Percentiles rank a stretch among this genome's conserved stretches.
These are phyloP conservation scores for Schwanniomyces pseudopolymorphus DNA, from an alignment of 805 yeast species.

Conservation along the genomic window DNA sequence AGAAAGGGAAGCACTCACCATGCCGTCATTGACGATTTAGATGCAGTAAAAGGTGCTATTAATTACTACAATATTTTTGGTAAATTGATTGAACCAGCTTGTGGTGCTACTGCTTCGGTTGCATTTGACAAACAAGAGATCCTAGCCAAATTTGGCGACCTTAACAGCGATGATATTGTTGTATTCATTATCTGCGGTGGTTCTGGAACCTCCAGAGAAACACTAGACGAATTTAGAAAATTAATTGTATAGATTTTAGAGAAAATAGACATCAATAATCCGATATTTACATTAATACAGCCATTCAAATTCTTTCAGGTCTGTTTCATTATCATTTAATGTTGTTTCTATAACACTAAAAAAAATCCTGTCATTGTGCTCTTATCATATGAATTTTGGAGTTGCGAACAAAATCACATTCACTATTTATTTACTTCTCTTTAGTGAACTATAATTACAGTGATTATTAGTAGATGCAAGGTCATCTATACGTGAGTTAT, in stretches of 20 bases:
- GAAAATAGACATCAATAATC: neutral
- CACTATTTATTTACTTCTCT: neutral
- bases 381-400: conserved; percentile 2
- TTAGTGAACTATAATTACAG: neutral
- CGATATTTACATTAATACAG: too few relatives aligned
- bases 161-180: conserved; percentile 22
- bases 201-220: conserved; percentile 8
- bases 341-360: neutral
- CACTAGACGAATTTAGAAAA: conserved; percentile 3
- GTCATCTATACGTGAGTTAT: too few relatives aligned
- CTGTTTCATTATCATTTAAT: too few relatives aligned
- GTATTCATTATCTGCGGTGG: conserved; percentile 33
- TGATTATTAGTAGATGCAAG: neutral
- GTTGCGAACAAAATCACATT: neutral
- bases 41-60: conserved; percentile 21
- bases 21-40: conserved; percentile 22
- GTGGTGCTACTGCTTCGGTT: conserved; percentile 27
- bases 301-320: too few relatives aligned
- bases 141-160: conserved; percentile 12
- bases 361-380: neutral
- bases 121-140: conserved; percentile 13
- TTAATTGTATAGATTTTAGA: neutral
- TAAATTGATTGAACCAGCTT: conserved; percentile 30
- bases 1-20: conserved; percentile 14
- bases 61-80: conserved; percentile 22